These are phyloP conservation scores for Pythium angustatum DNA, from an alignment of 352 stramenopile genomes.

Conservation along the genomic window DNA sequence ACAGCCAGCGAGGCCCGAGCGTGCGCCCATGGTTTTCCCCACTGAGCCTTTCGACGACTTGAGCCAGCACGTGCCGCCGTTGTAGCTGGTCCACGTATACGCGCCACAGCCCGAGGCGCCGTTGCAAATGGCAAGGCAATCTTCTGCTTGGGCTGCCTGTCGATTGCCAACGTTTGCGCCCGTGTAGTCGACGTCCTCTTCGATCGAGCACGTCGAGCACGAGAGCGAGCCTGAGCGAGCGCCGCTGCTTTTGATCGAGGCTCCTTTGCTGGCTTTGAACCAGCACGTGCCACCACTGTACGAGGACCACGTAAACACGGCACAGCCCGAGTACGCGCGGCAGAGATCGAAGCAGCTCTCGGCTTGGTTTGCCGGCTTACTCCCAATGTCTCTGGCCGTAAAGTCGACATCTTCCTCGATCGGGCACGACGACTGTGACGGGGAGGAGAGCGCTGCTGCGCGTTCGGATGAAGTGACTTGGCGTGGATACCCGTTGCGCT, in stretches of 20 bases:
- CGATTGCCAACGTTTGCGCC: slow-evolving; percentile 10
- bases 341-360: slow-evolving; percentile 16
- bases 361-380: not conserved
- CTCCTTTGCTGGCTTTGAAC: slow-evolving; percentile 18
- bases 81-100: slow-evolving; percentile 33
- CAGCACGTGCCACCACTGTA: slow-evolving; percentile 35
- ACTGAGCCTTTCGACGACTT: slow-evolving; percentile 1
- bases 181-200: slow-evolving; percentile 13
- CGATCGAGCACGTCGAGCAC: slow-evolving; percentile 2
- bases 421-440: not conserved
- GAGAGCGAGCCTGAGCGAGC: slow-evolving; percentile 1
- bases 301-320: slow-evolving; percentile 35
- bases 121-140: slow-evolving; percentile 13
- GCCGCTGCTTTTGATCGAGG: not conserved
- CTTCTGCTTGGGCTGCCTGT: not conserved
- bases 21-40: not conserved
- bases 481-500: slow-evolving; percentile 26
- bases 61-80: slow-evolving; percentile 36
- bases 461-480: not conserved
- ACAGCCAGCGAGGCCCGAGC: slow-evolving; percentile 12
- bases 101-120: slow-evolving; percentile 11
- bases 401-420: slow-evolving; percentile 19
- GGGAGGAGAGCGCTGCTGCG: no score
- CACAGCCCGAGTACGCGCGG: not conserved
- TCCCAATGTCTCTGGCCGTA: slow-evolving; percentile 11